phyloP scores from a whole-genome alignment of 2,329 filamentous ascomycete species.

The Aspergillus viridinutans region DNA sequence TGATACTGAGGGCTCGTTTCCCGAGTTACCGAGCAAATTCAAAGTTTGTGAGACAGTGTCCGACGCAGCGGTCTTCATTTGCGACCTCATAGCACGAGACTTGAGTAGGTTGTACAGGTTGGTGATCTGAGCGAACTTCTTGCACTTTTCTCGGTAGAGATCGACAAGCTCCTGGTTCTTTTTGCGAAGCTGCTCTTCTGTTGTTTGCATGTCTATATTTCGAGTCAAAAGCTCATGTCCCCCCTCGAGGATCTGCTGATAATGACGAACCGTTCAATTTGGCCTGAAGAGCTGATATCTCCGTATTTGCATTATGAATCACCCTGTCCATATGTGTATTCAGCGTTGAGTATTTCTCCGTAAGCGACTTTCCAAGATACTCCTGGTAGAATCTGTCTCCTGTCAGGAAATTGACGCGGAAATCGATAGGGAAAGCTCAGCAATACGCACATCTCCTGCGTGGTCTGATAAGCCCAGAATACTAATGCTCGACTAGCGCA shows the following conservation, averaged over 20 bases:
- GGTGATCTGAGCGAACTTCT: constrained; percentile 64
- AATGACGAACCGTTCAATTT: constrained; percentile 58
- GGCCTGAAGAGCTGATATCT: constrained; percentile 63
- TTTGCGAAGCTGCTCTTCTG: constrained; percentile 60
- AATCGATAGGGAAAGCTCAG: background rate
- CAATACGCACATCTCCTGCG: constrained; percentile 68
- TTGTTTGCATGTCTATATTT: constrained; percentile 52
- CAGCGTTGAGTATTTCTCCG: constrained; percentile 65
- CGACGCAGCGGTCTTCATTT: constrained; percentile 53
- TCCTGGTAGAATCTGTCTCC: constrained; percentile 67
- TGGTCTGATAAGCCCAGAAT: constrained; percentile 84
- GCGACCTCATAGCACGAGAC: constrained; percentile 50
- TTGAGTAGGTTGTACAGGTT: constrained; percentile 56
- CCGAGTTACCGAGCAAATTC: constrained; percentile 28
- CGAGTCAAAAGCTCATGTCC: background rate
- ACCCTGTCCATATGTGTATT: constrained; percentile 67
- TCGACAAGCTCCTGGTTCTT: constrained; percentile 70
- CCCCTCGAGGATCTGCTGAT: background rate
- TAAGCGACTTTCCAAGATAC: constrained; percentile 65
- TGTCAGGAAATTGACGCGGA: constrained; percentile 5
- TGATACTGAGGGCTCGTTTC: constrained; percentile 12
- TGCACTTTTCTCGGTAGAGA: constrained; percentile 65
- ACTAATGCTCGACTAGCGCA: constrained; percentile 73
- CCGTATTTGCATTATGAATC: constrained; percentile 68
- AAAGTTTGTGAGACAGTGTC: constrained; percentile 49